Base-by-base conservation (phyloP, 2,329 filamentous ascomycete species). In the Fusarium sterilihyphosum region DNA sequence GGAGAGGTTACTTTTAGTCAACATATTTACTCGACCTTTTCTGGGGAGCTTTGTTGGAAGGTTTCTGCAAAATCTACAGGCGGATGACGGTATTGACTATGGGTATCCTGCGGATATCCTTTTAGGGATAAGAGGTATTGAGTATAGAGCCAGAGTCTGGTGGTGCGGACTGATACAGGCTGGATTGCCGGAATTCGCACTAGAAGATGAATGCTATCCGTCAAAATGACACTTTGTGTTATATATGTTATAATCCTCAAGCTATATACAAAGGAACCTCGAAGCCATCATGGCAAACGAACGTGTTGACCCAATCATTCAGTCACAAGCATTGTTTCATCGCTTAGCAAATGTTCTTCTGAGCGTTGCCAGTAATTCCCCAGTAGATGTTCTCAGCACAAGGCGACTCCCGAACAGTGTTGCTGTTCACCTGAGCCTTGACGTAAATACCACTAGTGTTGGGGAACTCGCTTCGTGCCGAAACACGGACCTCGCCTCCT, bases 401-500 rank as follows among this genome's bases (percentile, higher is more conserved):
- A 11, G 88, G 88, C 6, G 82, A 85, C 80, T 90, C 88, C 12
- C 84, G 82, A 5, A 90, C 88, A 5, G 85, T 80, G 43, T 83
- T 89, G 41, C 81, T 80, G 75, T 90, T 84, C 6, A 90, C 88
- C 35, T 79, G 82, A 22, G 88, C 75, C 3, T 84, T 86, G 70
- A 90, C 83, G 16, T 80, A 86, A 52, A 89, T 84, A 56, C 89
- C 88, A 6, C 81, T 80, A 38, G 83, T 90, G 73, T 88, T 88
- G 17, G 86, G 82, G 68, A 90, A 90, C 80, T 90, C 88, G 29
- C 79, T 75, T 20, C 88, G 82, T 5, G 88, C 88, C 4, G 88
- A 79, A 18, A 90, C 72, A 7, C 88, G 83, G 13, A 90, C 88
- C 78, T 90, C 88, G 1, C 88, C 88, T 3, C 88, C 88, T 5